Conservation (phyloP, 306 rosid species). For the Begonia masoniana region DNA sequence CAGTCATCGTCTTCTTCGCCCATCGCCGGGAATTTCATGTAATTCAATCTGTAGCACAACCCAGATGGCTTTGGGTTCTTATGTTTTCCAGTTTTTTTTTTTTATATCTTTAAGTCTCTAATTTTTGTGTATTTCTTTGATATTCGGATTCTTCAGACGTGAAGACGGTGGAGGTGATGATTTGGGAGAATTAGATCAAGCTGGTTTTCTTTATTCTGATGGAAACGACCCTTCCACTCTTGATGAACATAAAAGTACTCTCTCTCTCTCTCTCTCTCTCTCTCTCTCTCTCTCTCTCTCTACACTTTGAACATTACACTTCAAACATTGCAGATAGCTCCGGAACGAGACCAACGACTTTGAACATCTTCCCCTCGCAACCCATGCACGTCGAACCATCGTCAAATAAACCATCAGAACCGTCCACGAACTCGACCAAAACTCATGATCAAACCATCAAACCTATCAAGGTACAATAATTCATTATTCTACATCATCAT, state of each 20-base stretch:
- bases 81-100: background rate
- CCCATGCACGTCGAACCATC: conserved; percentile 85
- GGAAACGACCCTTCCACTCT: no score
- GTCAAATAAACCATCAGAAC: background rate
- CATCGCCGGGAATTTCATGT: conserved; percentile 60
- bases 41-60: conserved; percentile 3
- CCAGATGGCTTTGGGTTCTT: background rate
- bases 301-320: no score
- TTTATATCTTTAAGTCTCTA: background rate
- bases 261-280: no score
- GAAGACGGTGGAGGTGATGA: no score
- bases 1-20: conserved; percentile 52
- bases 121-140: background rate
- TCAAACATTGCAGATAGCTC: conserved; percentile 10
- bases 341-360: conserved; percentile 86
- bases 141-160: conserved; percentile 19
- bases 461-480: conserved; percentile 23
- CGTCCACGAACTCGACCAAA: background rate
- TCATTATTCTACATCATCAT: no score
- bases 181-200: conserved; percentile 88
- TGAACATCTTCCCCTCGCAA: conserved; percentile 93
- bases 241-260: no score
- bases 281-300: no score
- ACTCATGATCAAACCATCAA: conserved; percentile 20
- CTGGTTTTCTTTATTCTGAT: conserved; percentile 81